Evolutionary conservation across 2,329 filamentous ascomycete species (phyloP), one percentile per base, ranked within the genome.

Genomic region (Sporothrix schenckii): DNA sequence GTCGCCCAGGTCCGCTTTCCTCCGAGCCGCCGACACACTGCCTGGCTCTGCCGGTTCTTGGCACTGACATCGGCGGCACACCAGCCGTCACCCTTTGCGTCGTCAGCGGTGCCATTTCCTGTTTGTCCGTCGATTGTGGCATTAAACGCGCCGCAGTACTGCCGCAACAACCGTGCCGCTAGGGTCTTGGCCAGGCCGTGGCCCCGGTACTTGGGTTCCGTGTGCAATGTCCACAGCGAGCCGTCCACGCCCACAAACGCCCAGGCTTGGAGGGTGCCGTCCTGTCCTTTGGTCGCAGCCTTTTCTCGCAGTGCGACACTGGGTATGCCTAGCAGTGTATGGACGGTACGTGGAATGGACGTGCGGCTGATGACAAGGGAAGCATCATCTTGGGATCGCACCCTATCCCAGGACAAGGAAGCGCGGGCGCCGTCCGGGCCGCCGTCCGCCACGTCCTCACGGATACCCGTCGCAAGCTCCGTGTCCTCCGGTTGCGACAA

Each of bases 61-160:
- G 83, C 79, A 2, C 86, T 84, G 0, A 92, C 90, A 77, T 92
- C 89, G 2, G 89, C 89, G 71, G 87, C 84, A 34, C 83, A 84
- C 81, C 85, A 87, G 7, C 81, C 84, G 50, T 86, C 86, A 0
- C 44, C 52, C 14, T 81, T 74, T 0, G 84, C 83, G 0, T 83
- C 79, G 72, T 87, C 84, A 39, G 82, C 84, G 80, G 84, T 86
- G 4, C 81, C 83, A 49, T 86, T 85, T 0, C 80, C 30, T 4
- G 10, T 10, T 9, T 30, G 65, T 4, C 27, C 56, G 0, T 34
- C 66, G 0, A 65, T 50, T 0, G 41, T 41, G 6, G 52, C 75
- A 63, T 49, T 53, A 67, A 82, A 87, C 0, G 80, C 78, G 3
- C 73, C 73, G 47, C 84, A 79, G 61, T 83, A 80, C 52, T 88